Conservation (phyloP, 2,329 filamentous ascomycete genomes). For the Neocatenulostroma microsporum region DNA sequence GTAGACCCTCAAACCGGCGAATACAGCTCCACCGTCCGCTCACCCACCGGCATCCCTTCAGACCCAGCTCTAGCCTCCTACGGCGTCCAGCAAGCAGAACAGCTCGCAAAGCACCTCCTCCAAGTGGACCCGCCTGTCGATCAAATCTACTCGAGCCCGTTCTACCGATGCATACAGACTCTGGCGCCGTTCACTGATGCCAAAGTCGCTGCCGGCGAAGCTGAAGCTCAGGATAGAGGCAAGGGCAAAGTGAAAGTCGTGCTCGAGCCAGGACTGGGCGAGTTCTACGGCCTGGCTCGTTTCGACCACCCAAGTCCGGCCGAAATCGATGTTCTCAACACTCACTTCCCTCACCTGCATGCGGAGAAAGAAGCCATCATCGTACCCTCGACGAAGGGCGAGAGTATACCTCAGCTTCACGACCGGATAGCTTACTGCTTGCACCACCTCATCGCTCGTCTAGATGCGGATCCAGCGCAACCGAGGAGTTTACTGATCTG, state of each 20-base stretch:
- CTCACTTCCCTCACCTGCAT: slow-evolving; percentile 58
- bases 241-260: slow-evolving; percentile 18
- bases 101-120: slow-evolving; percentile 61
- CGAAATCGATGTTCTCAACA: slow-evolving; percentile 51
- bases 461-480: slow-evolving; percentile 59
- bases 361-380: slow-evolving; percentile 47
- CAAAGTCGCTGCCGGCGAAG: too few species aligned
- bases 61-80: slow-evolving; percentile 84
- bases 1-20: slow-evolving; percentile 72
- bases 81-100: slow-evolving; percentile 72
- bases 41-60: slow-evolving; percentile 78
- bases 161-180: slow-evolving; percentile 82
- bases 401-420: slow-evolving; percentile 72
- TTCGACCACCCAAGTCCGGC: slow-evolving; percentile 82
- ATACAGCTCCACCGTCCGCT: slow-evolving; percentile 65
- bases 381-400: slow-evolving; percentile 63
- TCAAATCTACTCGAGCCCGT: slow-evolving; percentile 73
- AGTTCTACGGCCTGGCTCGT: slow-evolving; percentile 84
- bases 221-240: slow-evolving; percentile 24
- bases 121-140: slow-evolving; percentile 60
- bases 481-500: slow-evolving; percentile 67
- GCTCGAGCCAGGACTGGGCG: slow-evolving; percentile 47
- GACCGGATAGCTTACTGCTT: slow-evolving; percentile 66
- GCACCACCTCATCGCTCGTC: slow-evolving; percentile 60
- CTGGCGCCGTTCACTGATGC: slow-evolving; percentile 59